These are phyloP conservation scores for Hymenoscyphus linearis DNA, from an alignment of 2,329 filamentous ascomycete genomes.

Conservation along the genomic window DNA sequence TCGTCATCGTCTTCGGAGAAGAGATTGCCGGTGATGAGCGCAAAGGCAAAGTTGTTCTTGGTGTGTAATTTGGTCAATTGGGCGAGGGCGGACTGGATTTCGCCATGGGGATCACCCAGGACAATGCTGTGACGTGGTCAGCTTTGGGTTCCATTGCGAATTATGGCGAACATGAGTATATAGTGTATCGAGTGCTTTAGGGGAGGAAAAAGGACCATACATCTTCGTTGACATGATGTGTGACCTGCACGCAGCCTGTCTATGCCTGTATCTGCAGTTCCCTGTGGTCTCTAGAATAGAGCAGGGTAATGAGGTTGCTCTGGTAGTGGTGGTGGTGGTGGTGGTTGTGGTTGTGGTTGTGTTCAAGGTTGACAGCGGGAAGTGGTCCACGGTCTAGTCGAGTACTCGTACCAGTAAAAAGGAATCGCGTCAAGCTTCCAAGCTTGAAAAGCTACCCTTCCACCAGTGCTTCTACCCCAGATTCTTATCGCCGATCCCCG, in stretches of 20 bases:
- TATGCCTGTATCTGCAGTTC: neutral
- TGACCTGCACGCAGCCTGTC: neutral
- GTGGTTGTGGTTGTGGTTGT: conserved; percentile 4
- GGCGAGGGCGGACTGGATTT: conserved; percentile 67
- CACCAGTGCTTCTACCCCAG: neutral
- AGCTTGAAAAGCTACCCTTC: conserved; percentile 6
- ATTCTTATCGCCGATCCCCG: conserved; percentile 11
- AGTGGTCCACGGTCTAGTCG: too few relatives aligned
- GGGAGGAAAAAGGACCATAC: conserved; percentile 9
- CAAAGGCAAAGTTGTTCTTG: conserved; percentile 85
- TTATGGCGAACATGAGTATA: too few relatives aligned
- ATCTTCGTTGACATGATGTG: conserved; percentile 42
- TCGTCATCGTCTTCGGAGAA: conserved; percentile 61
- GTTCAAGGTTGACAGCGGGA: conserved; percentile 5
- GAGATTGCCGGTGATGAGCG: conserved; percentile 77
- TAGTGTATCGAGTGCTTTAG: neutral
- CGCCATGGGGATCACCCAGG: conserved; percentile 76
- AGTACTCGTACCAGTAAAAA: too few relatives aligned
- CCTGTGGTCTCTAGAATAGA: neutral
- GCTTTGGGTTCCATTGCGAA: conserved; percentile 1
- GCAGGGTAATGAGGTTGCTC: neutral
- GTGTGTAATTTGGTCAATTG: conserved; percentile 76
- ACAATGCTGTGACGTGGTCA: conserved; percentile 41
- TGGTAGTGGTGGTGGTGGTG: neutral
- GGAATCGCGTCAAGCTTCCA: neutral